Conservation (phyloP, 2,329 filamentous ascomycete genomes). For the Fusarium dlaminii region DNA sequence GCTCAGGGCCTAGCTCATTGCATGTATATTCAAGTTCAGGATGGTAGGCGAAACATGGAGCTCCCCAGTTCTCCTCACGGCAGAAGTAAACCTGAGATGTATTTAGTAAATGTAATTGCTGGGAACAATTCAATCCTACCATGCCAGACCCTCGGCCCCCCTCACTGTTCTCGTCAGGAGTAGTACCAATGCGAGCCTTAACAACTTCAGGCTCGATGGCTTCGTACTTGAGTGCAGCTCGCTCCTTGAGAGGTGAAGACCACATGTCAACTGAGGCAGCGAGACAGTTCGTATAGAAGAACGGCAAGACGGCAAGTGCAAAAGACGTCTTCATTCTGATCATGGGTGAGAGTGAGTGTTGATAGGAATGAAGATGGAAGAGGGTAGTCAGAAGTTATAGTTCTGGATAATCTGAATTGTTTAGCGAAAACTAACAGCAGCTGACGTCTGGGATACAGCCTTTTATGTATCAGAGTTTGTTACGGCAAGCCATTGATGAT, state of each 20-base stretch:
- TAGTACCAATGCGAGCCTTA: conserved; percentile 35
- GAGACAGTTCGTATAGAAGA: conserved; percentile 19
- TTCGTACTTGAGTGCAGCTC: conserved; percentile 19
- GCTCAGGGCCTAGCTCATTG: conserved; percentile 28
- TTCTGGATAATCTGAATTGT: neutral
- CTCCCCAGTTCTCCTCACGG: conserved; percentile 40
- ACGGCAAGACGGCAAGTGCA: conserved; percentile 14
- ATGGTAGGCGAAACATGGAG: conserved; percentile 36
- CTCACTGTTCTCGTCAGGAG: conserved; percentile 24
- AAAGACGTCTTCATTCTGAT: conserved; percentile 30
- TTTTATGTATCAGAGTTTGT: conserved; percentile 22
- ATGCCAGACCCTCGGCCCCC: conserved; percentile 25
- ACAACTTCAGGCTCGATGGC: conserved; percentile 34
- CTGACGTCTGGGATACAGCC: neutral
- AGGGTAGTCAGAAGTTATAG: neutral
- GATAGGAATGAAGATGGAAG: neutral
- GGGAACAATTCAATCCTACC: conserved; percentile 7
- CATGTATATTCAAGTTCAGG: conserved; percentile 40
- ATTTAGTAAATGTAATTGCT: neutral
- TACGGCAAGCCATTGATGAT: neutral
- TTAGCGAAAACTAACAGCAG: conserved; percentile 1
- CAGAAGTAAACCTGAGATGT: conserved; percentile 40
- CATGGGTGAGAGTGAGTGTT: neutral
- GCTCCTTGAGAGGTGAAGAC: conserved; percentile 28
- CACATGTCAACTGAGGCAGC: conserved; percentile 38